A percentile compares a stretch with the other conserved stretches of the same genome.
These are phyloP conservation scores for Pythium plurisporium DNA, from an alignment of 352 stramenopile genomes.

Conservation along the genomic window DNA sequence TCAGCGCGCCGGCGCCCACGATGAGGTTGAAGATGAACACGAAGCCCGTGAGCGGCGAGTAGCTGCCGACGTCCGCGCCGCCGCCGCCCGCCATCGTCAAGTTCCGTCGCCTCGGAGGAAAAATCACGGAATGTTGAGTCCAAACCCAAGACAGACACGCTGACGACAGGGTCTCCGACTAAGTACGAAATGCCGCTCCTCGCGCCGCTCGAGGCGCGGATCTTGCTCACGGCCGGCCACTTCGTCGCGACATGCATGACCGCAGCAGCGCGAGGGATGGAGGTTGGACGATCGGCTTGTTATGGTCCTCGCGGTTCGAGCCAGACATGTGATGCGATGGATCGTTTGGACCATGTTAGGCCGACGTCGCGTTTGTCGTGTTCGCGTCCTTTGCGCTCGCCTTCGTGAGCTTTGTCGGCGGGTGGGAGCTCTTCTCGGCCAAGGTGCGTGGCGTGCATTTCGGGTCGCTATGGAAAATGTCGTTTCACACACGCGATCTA, in stretches of 20 bases:
- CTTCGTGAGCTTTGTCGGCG: slow-evolving; percentile 31
- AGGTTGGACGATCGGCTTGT: too few species aligned
- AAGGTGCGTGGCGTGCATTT: slow-evolving; percentile 27
- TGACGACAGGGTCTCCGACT: slow-evolving; percentile 1
- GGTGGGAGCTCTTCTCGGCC: slow-evolving; percentile 46
- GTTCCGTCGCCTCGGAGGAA: background rate
- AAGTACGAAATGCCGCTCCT: slow-evolving; percentile 24
- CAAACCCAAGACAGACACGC: background rate
- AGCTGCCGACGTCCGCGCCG: slow-evolving; percentile 49
- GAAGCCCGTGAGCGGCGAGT: slow-evolving; percentile 84
- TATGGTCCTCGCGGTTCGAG: too few species aligned
- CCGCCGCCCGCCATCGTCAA: slow-evolving; percentile 43
- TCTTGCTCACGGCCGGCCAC: slow-evolving; percentile 58
- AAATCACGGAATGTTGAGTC: slow-evolving; percentile 7
- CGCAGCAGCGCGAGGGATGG: slow-evolving; percentile 9
- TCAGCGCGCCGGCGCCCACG: slow-evolving; percentile 79
- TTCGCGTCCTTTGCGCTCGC: slow-evolving; percentile 42
- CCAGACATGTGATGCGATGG: too few species aligned
- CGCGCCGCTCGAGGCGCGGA: slow-evolving; percentile 34
- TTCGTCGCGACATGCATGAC: slow-evolving; percentile 50
- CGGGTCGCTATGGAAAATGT: too few species aligned
- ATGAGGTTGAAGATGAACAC: slow-evolving; percentile 92
- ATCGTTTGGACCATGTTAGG: too few species aligned
- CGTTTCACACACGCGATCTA: too few species aligned
- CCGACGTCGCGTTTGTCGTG: slow-evolving; percentile 26